Evolutionary conservation across 495 filamentous ascomycete species (phyloP).

Genomic region (Xylaria telfairii): DNA sequence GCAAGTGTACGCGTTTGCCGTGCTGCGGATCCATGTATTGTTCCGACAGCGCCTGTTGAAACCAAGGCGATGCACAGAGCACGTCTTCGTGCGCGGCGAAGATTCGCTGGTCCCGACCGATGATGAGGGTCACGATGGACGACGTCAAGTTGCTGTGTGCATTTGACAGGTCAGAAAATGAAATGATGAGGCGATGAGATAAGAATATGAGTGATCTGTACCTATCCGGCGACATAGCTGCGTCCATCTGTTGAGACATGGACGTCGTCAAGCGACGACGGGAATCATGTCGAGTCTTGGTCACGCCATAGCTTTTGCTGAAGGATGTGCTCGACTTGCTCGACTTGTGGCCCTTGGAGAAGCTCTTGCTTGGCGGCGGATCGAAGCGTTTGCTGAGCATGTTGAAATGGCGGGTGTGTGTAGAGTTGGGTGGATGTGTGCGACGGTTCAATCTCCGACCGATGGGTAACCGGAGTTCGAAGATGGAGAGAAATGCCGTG

Average conservation of each 20-base stretch:
- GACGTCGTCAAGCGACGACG: conserved; percentile 50
- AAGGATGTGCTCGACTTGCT: conserved; percentile 54
- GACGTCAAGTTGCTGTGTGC: conserved; percentile 63
- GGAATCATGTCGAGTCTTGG: conserved; percentile 52
- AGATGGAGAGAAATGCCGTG: conserved; percentile 16
- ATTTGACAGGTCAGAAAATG: conserved; percentile 15
- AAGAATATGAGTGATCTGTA: conserved; percentile 17
- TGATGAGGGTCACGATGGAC: conserved; percentile 77
- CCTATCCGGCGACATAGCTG: conserved; percentile 44
- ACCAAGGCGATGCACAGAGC: conserved; percentile 78
- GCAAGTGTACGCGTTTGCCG: conserved; percentile 73
- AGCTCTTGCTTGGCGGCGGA: conserved; percentile 47
- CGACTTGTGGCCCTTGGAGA: conserved; percentile 48
- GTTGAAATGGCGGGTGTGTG: conserved; percentile 23
- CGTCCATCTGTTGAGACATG: conserved; percentile 34
- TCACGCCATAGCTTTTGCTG: conserved; percentile 52
- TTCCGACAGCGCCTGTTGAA: conserved; percentile 64
- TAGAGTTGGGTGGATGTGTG: conserved; percentile 9
- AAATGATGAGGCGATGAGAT: neutral
- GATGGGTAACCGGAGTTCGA: conserved; percentile 2
- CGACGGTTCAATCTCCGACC: neutral
- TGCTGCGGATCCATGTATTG: conserved; percentile 67
- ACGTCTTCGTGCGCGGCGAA: conserved; percentile 92
- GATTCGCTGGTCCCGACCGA: conserved; percentile 79
- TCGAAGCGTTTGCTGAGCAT: conserved; percentile 51